Percentiles rank a stretch among this genome's conserved stretches.
Conservation (phyloP, 176 grass and related monocot species). For the Aegilops sharonensis region DNA sequence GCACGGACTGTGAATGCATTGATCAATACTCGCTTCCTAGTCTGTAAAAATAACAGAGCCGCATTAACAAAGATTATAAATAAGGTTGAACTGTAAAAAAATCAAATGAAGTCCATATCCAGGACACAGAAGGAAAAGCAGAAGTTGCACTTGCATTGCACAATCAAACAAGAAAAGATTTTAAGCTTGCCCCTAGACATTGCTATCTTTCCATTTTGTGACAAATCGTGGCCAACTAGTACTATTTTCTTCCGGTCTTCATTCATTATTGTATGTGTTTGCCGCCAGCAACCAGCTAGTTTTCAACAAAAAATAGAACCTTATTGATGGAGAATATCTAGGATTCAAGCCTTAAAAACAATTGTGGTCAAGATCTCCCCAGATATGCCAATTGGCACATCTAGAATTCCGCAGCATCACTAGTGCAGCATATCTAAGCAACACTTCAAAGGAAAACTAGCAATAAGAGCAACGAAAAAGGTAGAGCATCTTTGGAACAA, state of each 20-base stretch:
- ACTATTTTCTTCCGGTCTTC: neutral
- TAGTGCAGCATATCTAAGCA: slow-evolving; percentile 10
- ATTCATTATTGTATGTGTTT: neutral
- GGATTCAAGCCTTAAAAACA: neutral
- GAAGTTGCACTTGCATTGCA: neutral
- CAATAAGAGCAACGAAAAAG: slow-evolving; percentile 19
- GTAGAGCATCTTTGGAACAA: slow-evolving; percentile 37
- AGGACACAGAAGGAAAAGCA: neutral
- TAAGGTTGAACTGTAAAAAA: slow-evolving; percentile 16
- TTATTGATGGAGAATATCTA: neutral
- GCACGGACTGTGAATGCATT: slow-evolving; percentile 99
- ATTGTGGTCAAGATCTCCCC: neutral
- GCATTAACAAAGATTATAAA: slow-evolving; percentile 28
- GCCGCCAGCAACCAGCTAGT: neutral
- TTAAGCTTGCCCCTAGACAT: neutral
- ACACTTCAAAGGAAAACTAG: slow-evolving; percentile 15
- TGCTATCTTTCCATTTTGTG: neutral
- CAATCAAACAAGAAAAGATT: neutral
- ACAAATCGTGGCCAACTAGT: neutral
- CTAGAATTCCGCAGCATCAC: neutral
- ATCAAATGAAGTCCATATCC: slow-evolving; percentile 17
- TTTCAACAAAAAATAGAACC: slow-evolving; percentile 26
- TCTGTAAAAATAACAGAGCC: slow-evolving; percentile 50
- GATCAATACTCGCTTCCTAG: slow-evolving; percentile 94
- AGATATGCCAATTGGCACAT: neutral